phyloP scores from a whole-genome alignment of 2,329 filamentous ascomycete species.

The Pyrenophora teres region DNA sequence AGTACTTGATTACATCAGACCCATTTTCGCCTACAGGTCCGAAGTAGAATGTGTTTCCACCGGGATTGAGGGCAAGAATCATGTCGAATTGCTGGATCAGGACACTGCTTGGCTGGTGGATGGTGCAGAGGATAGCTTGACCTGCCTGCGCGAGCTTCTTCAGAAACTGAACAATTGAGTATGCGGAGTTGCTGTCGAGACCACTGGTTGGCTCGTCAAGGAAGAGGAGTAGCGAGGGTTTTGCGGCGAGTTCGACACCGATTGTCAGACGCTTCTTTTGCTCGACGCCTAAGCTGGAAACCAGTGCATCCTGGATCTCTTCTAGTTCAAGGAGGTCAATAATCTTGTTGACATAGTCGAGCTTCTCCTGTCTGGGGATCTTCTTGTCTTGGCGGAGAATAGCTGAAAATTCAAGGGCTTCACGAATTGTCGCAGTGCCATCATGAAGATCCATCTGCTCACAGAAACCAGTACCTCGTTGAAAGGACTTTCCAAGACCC shows the following conservation, averaged over 20 bases:
- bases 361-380: conserved; percentile 64
- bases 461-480: conserved; percentile 71
- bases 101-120: conserved; percentile 72
- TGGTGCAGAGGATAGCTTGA: conserved; percentile 74
- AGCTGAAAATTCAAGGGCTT: conserved; percentile 72
- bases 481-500: conserved; percentile 62
- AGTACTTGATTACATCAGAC: conserved; percentile 68
- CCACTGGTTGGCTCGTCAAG: conserved; percentile 74
- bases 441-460: conserved; percentile 76
- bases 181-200: conserved; percentile 71
- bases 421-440: conserved; percentile 67
- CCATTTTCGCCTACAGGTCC: conserved; percentile 72
- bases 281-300: conserved; percentile 68
- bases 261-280: conserved; percentile 75
- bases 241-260: conserved; percentile 67
- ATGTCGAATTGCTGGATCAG: conserved; percentile 75
- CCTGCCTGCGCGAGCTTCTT: conserved; percentile 69
- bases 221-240: conserved; percentile 70
- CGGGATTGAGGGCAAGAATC: conserved; percentile 70
- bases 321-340: conserved; percentile 67
- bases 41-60: conserved; percentile 75
- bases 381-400: conserved; percentile 64
- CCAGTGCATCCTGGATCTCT: conserved; percentile 69
- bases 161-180: conserved; percentile 69
- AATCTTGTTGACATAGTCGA: conserved; percentile 68